phyloP scores from a whole-genome alignment of 768 basidiomycete genomes.

The Tylopilus rubrobrunneus region DNA sequence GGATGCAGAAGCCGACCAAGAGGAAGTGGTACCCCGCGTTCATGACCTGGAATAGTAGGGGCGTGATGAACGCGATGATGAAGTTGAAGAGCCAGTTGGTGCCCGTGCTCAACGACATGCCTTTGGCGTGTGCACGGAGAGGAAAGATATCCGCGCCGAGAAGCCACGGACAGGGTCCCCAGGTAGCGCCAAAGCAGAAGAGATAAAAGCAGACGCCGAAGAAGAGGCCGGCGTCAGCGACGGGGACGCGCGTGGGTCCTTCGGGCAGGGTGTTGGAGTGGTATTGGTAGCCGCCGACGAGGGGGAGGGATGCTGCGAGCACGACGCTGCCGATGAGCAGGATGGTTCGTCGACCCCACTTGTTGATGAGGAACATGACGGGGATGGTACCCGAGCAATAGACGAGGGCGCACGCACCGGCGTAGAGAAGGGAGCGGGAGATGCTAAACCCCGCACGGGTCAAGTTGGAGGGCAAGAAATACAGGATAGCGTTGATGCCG shows the following conservation, averaged over 20 bases:
- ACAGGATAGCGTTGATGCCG: conserved; percentile 55
- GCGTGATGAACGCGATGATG: conserved; percentile 46
- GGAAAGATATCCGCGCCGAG: conserved; percentile 51
- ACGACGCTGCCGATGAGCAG: conserved; percentile 44
- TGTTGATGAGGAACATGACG: conserved; percentile 51
- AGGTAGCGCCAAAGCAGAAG: conserved; percentile 54
- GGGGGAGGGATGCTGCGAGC: conserved; percentile 42
- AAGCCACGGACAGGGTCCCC: conserved; percentile 54
- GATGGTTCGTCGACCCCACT: conserved; percentile 47
- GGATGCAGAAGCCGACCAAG: conserved; percentile 42
- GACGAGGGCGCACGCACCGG: conserved; percentile 43
- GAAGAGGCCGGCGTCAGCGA: conserved; percentile 35
- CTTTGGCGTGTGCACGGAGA: conserved; percentile 36
- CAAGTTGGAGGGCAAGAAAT: conserved; percentile 53
- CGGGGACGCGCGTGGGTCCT: conserved; percentile 27
- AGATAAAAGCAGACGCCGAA: conserved; percentile 53
- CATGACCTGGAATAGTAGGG: conserved; percentile 54
- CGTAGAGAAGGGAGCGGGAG: conserved; percentile 41
- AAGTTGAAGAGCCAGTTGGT: conserved; percentile 36
- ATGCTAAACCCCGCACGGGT: conserved; percentile 47
- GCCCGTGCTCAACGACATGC: conserved; percentile 35
- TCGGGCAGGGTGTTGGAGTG: conserved; percentile 37
- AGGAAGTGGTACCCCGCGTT: conserved; percentile 50
- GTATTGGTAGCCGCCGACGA: conserved; percentile 52
- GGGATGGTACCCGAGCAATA: conserved; percentile 51